Evolutionary conservation across 2,329 filamentous ascomycete genomes (phyloP).

Genomic region (Ceratocystis albifundus): DNA sequence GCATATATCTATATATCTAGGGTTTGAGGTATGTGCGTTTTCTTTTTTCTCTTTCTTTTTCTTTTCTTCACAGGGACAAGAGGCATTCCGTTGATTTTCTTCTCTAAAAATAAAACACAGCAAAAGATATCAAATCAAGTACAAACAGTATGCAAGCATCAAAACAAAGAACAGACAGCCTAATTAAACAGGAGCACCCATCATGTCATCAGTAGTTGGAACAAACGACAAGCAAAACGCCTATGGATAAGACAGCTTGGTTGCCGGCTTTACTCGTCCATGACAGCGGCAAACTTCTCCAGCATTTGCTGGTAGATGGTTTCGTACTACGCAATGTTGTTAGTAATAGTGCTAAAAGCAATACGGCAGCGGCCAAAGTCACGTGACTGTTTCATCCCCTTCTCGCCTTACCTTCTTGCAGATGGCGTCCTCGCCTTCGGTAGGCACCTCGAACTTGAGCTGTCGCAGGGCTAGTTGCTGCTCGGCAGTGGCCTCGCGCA

Average conservation of each 20-base stretch:
- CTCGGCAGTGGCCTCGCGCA: conserved; percentile 78
- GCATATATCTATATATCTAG: background rate
- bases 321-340: conserved; percentile 59
- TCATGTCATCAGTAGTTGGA: background rate
- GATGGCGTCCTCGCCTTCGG: conserved; percentile 68
- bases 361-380: background rate
- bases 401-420: conserved; percentile 57
- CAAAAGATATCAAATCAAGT: conserved; percentile 8
- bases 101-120: conserved; percentile 11
- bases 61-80: background rate
- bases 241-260: too few relatives aligned
- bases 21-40: background rate
- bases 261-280: conserved; percentile 62
- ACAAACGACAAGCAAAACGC: conserved; percentile 3
- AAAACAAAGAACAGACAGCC: conserved; percentile 4
- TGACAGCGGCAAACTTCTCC: conserved; percentile 92
- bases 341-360: conserved; percentile 29
- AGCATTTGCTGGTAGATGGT: conserved; percentile 80
- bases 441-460: conserved; percentile 94
- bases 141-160: conserved; percentile 1
- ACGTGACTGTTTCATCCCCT: background rate
- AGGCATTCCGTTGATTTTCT: conserved; percentile 7
- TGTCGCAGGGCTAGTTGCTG: conserved; percentile 74
- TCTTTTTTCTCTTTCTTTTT: too few relatives aligned
- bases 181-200: background rate